A percentile compares a stretch with the other conserved stretches of the same genome.
Conservation (phyloP, 192 early-diverging fungal genomes). For the Funneliformis geosporum region DNA sequence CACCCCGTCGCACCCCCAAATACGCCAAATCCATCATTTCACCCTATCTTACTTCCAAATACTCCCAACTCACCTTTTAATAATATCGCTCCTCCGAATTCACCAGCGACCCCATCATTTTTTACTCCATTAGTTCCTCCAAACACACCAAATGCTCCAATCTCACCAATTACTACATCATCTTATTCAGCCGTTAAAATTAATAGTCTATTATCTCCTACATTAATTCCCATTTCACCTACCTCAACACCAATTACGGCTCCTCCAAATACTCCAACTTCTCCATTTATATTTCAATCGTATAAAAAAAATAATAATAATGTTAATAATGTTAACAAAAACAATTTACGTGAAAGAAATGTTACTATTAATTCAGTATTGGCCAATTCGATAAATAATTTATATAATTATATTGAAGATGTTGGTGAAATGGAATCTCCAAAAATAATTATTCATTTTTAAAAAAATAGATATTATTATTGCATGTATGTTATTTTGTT, state of each 20-base stretch:
- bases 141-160: background rate
- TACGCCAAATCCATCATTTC: background rate
- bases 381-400: background rate
- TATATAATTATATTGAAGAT: background rate
- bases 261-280: background rate
- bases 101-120: background rate
- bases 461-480: too few relatives aligned
- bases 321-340: background rate
- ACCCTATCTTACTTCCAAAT: background rate
- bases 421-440: too few relatives aligned
- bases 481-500: too few relatives aligned
- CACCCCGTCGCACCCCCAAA: background rate
- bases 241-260: too few relatives aligned
- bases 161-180: background rate
- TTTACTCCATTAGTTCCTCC: background rate
- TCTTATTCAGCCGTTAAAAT: background rate
- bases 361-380: background rate
- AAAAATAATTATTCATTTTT: too few relatives aligned
- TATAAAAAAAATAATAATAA: background rate
- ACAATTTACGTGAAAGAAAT: background rate
- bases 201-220: background rate
- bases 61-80: background rate
- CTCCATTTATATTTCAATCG: background rate
- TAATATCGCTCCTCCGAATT: background rate
- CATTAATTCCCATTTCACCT: background rate